phyloP scores from a whole-genome alignment of 768 basidiomycete species.

The Lactarius sp. region DNA sequence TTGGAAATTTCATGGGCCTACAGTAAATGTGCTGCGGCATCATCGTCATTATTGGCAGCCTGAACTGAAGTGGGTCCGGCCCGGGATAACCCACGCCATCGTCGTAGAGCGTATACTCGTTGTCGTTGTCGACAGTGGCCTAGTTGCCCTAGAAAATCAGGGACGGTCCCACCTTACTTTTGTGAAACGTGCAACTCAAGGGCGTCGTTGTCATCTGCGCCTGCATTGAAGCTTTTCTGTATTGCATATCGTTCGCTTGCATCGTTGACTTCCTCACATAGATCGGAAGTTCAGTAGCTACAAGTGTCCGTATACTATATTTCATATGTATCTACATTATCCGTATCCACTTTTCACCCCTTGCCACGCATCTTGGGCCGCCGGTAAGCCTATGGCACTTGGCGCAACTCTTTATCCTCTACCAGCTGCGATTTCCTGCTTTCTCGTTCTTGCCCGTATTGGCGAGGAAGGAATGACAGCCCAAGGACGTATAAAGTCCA shows the following conservation, averaged over 20 bases:
- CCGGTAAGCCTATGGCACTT: neutral
- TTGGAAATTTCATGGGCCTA: too few species aligned
- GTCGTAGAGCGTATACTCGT: too few species aligned
- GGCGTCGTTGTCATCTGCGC: too few species aligned
- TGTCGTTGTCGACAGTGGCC: too few species aligned
- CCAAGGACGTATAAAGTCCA: neutral
- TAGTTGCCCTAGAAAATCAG: too few species aligned
- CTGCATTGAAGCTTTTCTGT: too few species aligned
- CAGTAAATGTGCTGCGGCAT: too few species aligned
- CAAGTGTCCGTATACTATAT: neutral
- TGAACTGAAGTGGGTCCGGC: too few species aligned
- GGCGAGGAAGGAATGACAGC: neutral
- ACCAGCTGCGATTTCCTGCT: neutral
- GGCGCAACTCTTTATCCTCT: neutral
- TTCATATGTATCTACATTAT: constrained; percentile 10
- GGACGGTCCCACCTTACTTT: too few species aligned
- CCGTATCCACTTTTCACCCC: neutral
- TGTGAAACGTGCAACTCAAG: too few species aligned
- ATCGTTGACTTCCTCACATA: constrained; percentile 7
- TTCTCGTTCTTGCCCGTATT: constrained; percentile 3
- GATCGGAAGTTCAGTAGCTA: constrained; percentile 3
- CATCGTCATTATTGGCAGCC: too few species aligned
- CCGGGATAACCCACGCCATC: too few species aligned
- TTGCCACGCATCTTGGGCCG: neutral
- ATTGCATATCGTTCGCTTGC: neutral